Conservation (phyloP, 2,329 filamentous ascomycete genomes). For the Aspergillus udagawae region DNA sequence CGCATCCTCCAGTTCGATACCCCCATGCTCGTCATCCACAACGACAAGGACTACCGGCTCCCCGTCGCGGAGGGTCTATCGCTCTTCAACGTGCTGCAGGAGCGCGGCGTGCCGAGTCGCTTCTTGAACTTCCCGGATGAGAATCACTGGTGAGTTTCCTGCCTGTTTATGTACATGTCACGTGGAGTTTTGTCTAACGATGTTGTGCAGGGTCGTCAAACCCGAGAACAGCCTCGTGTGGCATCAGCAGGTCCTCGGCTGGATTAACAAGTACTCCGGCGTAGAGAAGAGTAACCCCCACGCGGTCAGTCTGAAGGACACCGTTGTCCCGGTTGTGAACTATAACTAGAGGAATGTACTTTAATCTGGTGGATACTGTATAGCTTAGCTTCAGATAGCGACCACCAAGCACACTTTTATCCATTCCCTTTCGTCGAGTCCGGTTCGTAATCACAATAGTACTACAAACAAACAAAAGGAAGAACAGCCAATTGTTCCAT, state of each 20-base stretch:
- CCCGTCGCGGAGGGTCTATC: constrained; percentile 74
- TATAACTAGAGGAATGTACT: constrained; percentile 15
- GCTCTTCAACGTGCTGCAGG: constrained; percentile 77
- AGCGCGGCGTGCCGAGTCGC: constrained; percentile 67
- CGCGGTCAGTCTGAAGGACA: constrained; percentile 32
- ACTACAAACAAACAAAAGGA: background rate
- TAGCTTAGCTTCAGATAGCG: background rate
- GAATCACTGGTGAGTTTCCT: constrained; percentile 49
- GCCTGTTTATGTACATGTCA: no score
- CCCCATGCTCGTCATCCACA: constrained; percentile 80
- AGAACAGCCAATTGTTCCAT: background rate
- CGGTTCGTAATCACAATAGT: background rate
- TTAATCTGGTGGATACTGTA: background rate
- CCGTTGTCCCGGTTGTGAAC: constrained; percentile 29
- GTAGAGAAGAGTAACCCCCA: constrained; percentile 24
- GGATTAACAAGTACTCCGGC: constrained; percentile 56
- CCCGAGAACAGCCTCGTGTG: constrained; percentile 85
- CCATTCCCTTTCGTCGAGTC: background rate
- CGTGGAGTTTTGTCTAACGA: background rate
- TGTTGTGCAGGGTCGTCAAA: constrained; percentile 63
- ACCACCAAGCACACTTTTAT: background rate
- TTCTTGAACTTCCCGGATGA: constrained; percentile 76
- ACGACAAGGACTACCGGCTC: constrained; percentile 79
- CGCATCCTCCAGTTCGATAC: constrained; percentile 68
- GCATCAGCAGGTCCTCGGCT: constrained; percentile 77